These are phyloP conservation scores for Ailanthus altissimus DNA, from an alignment of 345 rosid genomes.

Conservation along the genomic window DNA sequence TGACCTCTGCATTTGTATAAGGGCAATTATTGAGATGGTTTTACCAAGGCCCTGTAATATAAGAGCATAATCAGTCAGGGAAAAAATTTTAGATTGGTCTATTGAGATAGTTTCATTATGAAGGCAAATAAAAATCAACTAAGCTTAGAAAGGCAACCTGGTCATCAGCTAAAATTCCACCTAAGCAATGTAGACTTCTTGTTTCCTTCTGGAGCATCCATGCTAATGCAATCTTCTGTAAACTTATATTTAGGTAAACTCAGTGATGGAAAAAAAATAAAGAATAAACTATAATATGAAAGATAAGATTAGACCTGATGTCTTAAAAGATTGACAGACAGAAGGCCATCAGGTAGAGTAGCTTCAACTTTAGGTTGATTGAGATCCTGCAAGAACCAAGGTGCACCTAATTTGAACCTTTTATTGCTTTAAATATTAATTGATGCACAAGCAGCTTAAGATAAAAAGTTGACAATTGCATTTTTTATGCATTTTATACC, in stretches of 20 bases:
- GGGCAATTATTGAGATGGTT: conserved; percentile 94
- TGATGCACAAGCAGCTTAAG: conserved; percentile 2
- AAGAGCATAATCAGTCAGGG: conserved; percentile 20
- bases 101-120: background rate
- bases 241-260: conserved; percentile 23
- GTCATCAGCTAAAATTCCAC: conserved; percentile 99
- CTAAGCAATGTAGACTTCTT: conserved; percentile 74
- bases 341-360: conserved; percentile 69
- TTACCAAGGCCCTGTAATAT: conserved; percentile 89
- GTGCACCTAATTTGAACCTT: conserved; percentile 14
- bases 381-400: conserved; percentile 59
- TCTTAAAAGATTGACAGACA: conserved; percentile 81
- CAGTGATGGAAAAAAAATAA: conserved; percentile 10
- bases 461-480: background rate
- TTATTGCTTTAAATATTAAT: conserved; percentile 16
- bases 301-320: conserved; percentile 70
- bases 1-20: conserved; percentile 70
- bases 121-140: background rate
- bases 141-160: conserved; percentile 54
- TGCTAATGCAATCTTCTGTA: conserved; percentile 93
- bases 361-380: conserved; percentile 83
- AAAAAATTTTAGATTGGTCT: background rate
- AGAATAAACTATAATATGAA: conserved; percentile 6
- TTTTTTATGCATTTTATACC: background rate
- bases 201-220: conserved; percentile 98